Percentiles rank a stretch among this genome's conserved stretches.
Conservation (phyloP, 106 monocot genomes). For the Dendrobium nobile region DNA sequence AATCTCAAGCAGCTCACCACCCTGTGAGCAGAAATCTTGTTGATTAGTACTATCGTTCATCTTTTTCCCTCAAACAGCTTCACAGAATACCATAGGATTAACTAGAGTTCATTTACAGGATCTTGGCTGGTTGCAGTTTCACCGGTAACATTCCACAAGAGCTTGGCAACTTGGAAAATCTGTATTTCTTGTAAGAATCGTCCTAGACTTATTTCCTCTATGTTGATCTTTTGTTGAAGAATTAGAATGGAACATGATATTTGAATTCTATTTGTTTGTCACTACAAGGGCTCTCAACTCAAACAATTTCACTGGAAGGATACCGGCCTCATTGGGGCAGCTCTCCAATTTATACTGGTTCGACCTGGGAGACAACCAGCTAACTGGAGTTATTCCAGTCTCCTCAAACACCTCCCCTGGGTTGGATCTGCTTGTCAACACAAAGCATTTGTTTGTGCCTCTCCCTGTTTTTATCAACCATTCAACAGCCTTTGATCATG, state of each 20-base stretch:
- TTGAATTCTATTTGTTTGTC: not conserved
- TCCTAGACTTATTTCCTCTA: not conserved
- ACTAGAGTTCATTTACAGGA: conserved; percentile 25
- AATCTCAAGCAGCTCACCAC: conserved; percentile 9
- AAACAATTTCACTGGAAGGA: conserved; percentile 34
- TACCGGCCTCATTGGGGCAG: conserved; percentile 38
- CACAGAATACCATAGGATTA: not conserved
- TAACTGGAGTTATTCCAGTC: conserved; percentile 30
- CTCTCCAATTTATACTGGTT: conserved; percentile 40
- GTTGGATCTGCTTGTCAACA: conserved; percentile 32
- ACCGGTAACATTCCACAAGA: conserved; percentile 51
- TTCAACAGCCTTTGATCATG: not conserved
- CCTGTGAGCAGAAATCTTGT: conserved; percentile 10
- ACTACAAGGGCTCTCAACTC: conserved; percentile 28
- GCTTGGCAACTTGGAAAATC: conserved; percentile 45
- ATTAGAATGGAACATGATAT: not conserved
- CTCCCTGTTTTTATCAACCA: not conserved
- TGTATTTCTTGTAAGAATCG: conserved; percentile 49
- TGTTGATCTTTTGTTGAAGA: not conserved
- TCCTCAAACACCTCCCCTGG: conserved; percentile 22
- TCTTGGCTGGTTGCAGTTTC: conserved; percentile 65
- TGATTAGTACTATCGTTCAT: conserved; percentile 3
- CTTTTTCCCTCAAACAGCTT: not conserved
- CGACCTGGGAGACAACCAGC: conserved; percentile 41
- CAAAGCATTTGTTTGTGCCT: conserved; percentile 40